phyloP scores from a whole-genome alignment of 1,139 yeast species.

The Lodderomyces orthopsilosis region DNA sequence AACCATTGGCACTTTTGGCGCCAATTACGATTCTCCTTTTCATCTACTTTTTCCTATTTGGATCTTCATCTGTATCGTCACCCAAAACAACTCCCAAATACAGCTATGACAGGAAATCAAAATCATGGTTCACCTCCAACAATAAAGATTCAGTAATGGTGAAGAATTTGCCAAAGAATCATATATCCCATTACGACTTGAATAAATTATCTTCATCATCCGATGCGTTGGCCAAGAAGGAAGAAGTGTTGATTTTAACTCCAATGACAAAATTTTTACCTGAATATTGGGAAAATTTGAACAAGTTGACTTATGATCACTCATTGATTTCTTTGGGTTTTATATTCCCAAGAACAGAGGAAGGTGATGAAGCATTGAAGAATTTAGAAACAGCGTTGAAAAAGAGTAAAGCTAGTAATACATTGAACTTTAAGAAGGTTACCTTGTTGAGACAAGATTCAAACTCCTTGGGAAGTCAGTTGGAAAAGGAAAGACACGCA shows the following conservation, averaged over 20 bases:
- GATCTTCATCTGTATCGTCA: constrained; percentile 18
- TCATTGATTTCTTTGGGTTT: constrained; percentile 84
- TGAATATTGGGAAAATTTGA: constrained; percentile 82
- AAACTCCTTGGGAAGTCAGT: constrained; percentile 62
- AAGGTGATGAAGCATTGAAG: constrained; percentile 77
- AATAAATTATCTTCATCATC: constrained; percentile 70
- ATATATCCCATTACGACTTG: constrained; percentile 80
- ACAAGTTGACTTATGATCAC: constrained; percentile 77
- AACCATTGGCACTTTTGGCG: constrained; percentile 46
- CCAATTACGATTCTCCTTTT: constrained; percentile 45
- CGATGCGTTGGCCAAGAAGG: constrained; percentile 68
- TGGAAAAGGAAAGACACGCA: constrained; percentile 73
- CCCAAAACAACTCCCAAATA: constrained; percentile 33
- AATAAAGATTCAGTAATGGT: constrained; percentile 50
- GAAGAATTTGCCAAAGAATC: constrained; percentile 66
- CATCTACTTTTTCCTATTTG: constrained; percentile 42
- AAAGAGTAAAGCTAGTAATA: constrained; percentile 51
- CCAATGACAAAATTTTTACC: constrained; percentile 86
- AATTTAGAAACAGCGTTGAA: constrained; percentile 72
- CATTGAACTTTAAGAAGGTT: constrained; percentile 67
- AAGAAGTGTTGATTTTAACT: constrained; percentile 77
- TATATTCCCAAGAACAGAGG: constrained; percentile 75
- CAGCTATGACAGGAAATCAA: constrained; percentile 47
- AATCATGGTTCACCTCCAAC: constrained; percentile 42
- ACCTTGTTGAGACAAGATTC: constrained; percentile 91